Base-by-base conservation (phyloP, 2,329 filamentous ascomycete genomes). In the Lasiodiplodia hormozganensis region DNA sequence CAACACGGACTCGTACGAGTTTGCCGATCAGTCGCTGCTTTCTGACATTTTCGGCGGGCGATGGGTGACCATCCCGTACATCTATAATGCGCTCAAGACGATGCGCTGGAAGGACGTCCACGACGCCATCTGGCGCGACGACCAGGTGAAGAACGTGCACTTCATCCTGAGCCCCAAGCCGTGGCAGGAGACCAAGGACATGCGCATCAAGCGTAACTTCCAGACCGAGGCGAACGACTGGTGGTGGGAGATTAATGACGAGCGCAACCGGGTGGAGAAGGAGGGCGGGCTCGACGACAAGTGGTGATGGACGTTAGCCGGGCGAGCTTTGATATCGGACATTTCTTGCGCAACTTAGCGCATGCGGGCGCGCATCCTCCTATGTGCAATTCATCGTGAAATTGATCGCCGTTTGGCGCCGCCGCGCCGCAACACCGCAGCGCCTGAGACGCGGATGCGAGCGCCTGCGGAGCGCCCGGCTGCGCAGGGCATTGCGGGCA, bases 81-180 rank as follows among this genome's bases (percentile, higher is more conserved):
- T 84, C 8, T 89, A 89, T 78, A 89, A 89, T 73, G 87, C 87
- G 52, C 77, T 89, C 62, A 88, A 88, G 79, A 87, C 87, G n/a
- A 69, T 89, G 75, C 77, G 87, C 67, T 84, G 81, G 80, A 77
- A 85, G 71, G 84, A 83, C 11, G 85, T 88, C 67, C 87, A 89
- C 73, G 81, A 85, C 71, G 78, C 81, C 34, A 89, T 90, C 68
- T 90, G 88, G 88, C 79, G 83, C 69, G 87, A 90, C 70, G 83
- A 85, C 21, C 75, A 83, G 72, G 85, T 89, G 23, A 89, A 89
- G 79, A 89, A 89, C 72, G 80, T 89, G 12, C 88, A 90, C 75
- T 89, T 88, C 72, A 85, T 90, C 51, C 74, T 90, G 67, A 85
- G 82, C 62, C 87, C 87, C 38, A 90, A 90, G 78, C 88, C 88